A percentile compares a stretch with the other conserved stretches of the same genome.
These are phyloP conservation scores for Cladosporium phlei DNA, from an alignment of 2,329 filamentous ascomycete species.

Conservation along the genomic window DNA sequence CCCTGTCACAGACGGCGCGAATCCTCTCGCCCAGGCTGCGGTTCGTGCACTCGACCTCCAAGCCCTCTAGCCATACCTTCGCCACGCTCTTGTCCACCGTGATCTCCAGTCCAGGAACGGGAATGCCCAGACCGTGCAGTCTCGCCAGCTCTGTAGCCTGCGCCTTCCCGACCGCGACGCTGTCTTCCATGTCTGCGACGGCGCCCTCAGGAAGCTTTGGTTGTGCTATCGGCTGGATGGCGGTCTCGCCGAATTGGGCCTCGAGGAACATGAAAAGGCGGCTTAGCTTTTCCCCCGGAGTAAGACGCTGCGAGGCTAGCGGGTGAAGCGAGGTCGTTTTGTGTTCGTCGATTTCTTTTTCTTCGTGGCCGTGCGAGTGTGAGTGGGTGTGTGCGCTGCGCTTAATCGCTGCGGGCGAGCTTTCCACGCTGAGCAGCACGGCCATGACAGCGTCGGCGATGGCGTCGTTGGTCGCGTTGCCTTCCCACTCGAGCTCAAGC, in stretches of 20 bases:
- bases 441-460: slow-evolving; percentile 97
- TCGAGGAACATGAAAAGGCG: slow-evolving; percentile 94
- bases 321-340: slow-evolving; percentile 19
- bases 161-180: slow-evolving; percentile 48
- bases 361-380: slow-evolving; percentile 36
- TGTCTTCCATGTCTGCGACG: slow-evolving; percentile 29
- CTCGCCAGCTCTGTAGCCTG: slow-evolving; percentile 67
- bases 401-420: slow-evolving; percentile 89
- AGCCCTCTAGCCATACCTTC: slow-evolving; percentile 83
- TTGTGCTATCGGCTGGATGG: slow-evolving; percentile 69
- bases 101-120: slow-evolving; percentile 83
- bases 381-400: slow-evolving; percentile 55
- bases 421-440: slow-evolving; percentile 86
- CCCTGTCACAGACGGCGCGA: slow-evolving; percentile 56
- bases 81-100: slow-evolving; percentile 83
- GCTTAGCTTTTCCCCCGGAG: slow-evolving; percentile 70
- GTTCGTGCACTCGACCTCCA: slow-evolving; percentile 80
- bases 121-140: slow-evolving; percentile 78
- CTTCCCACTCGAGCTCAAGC: slow-evolving; percentile 93
- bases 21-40: slow-evolving; percentile 77
- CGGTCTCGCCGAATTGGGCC: slow-evolving; percentile 84
- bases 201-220: slow-evolving; percentile 45
- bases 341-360: slow-evolving; percentile 28
- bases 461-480: slow-evolving; percentile 94
- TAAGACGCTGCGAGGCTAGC: slow-evolving; percentile 50